A percentile compares a stretch with the other conserved stretches of the same genome.
phyloP scores from a whole-genome alignment of 2,329 filamentous ascomycete species.

The Fusarium hostae region DNA sequence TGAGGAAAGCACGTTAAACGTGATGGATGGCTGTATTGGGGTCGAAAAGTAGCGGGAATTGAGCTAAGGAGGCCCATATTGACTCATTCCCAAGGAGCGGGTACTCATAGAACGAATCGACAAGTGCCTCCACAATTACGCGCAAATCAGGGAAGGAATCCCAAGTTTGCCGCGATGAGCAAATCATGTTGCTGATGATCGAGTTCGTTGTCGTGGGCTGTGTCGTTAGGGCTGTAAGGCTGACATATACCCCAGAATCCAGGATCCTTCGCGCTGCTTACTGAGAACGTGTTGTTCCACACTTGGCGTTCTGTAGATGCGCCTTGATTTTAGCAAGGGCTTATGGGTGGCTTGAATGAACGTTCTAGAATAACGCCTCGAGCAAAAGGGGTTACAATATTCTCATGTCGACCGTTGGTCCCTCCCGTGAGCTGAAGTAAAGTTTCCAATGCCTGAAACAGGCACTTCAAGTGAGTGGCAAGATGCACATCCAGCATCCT shows the following conservation, averaged over 20 bases:
- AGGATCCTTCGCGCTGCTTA: slow-evolving; percentile 34
- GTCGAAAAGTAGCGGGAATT: slow-evolving; percentile 23
- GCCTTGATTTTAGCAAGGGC: neutral
- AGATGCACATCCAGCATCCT: neutral
- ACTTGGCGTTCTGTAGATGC: slow-evolving; percentile 4
- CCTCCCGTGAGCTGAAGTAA: neutral
- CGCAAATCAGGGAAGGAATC: slow-evolving; percentile 19
- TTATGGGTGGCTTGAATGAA: slow-evolving; percentile 7
- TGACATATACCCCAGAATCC: slow-evolving; percentile 42
- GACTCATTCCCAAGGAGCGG: slow-evolving; percentile 27
- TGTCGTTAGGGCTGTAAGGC: slow-evolving; percentile 45
- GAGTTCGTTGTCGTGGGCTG: slow-evolving; percentile 12
- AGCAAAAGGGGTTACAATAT: neutral
- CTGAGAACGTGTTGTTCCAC: slow-evolving; percentile 20
- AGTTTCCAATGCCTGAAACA: neutral
- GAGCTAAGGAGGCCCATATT: slow-evolving; percentile 20
- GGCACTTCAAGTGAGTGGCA: neutral
- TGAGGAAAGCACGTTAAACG: slow-evolving; percentile 4
- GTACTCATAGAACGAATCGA: slow-evolving; percentile 13
- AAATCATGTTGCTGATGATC: slow-evolving; percentile 23
- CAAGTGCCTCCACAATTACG: slow-evolving; percentile 10
- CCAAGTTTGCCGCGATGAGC: slow-evolving; percentile 6
- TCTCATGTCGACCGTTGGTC: neutral
- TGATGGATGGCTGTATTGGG: slow-evolving; percentile 5
- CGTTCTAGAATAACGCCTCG: slow-evolving; percentile 22